Evolutionary conservation across 495 filamentous ascomycete genomes (phyloP).

Genomic region (Aspergillus campestris): DNA sequence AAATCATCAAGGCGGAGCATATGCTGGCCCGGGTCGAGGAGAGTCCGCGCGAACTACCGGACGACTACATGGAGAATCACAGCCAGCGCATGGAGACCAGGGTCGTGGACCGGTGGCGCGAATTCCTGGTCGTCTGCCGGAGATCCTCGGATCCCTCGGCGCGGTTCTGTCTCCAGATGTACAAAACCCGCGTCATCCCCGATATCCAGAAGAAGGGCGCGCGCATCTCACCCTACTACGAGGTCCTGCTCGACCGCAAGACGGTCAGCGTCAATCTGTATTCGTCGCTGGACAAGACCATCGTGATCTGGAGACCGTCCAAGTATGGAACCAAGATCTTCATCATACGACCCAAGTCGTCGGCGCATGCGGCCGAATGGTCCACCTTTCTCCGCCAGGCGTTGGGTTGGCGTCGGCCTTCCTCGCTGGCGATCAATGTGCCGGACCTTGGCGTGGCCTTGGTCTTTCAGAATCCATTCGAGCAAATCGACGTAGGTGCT

Average conservation of each 20-base stretch:
- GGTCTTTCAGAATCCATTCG: slow-evolving; percentile 56
- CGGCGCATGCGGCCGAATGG: slow-evolving; percentile 62
- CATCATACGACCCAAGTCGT: slow-evolving; percentile 57
- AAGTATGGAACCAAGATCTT: slow-evolving; percentile 54
- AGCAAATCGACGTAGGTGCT: slow-evolving; percentile 39
- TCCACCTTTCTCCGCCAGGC: slow-evolving; percentile 60
- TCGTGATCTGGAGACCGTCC: slow-evolving; percentile 56
- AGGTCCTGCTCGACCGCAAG: slow-evolving; percentile 48
- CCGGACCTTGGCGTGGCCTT: slow-evolving; percentile 60
- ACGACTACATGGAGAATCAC: slow-evolving; percentile 60
- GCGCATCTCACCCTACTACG: slow-evolving; percentile 44
- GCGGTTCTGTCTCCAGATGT: slow-evolving; percentile 56
- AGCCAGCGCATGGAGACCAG: slow-evolving; percentile 53
- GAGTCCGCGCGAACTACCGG: slow-evolving; percentile 45
- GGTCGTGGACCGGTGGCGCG: slow-evolving; percentile 59
- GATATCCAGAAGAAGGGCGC: slow-evolving; percentile 45
- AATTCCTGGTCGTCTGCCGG: slow-evolving; percentile 63
- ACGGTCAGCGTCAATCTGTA: slow-evolving; percentile 56
- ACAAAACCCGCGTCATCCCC: slow-evolving; percentile 62
- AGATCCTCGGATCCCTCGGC: slow-evolving; percentile 44
- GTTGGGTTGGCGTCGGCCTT: slow-evolving; percentile 51
- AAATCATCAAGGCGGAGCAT: slow-evolving; percentile 64
- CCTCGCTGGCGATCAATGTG: slow-evolving; percentile 54
- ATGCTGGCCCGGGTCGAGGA: slow-evolving; percentile 65
- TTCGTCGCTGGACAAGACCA: slow-evolving; percentile 63